Evolutionary conservation across 371 early-diverging fungal species (phyloP).

Genomic region (Mortierella sp.): DNA sequence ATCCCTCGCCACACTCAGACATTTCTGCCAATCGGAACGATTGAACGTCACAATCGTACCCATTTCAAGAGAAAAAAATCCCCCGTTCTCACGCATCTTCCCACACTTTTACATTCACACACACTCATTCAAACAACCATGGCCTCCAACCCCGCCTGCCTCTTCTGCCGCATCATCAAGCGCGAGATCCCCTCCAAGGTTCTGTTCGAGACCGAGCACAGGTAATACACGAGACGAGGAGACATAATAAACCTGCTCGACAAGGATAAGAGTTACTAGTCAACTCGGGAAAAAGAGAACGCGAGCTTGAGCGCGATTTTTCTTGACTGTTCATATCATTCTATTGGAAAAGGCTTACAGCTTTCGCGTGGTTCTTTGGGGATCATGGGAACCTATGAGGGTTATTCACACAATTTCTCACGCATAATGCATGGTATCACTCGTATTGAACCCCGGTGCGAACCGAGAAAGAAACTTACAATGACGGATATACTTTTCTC

Average conservation of each 20-base stretch:
- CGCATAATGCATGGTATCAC: background rate
- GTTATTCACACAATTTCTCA: background rate
- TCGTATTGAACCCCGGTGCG: background rate
- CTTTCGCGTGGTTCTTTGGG: background rate
- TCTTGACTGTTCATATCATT: no score
- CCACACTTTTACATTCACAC: background rate
- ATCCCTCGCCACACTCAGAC: background rate
- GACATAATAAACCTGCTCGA: background rate
- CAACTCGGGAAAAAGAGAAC: background rate
- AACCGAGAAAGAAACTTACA: background rate
- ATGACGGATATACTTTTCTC: background rate
- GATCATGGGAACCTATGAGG: background rate
- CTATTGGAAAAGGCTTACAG: no score
- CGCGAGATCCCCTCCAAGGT: constrained; percentile 89
- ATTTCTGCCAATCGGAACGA: background rate
- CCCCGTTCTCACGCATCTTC: background rate
- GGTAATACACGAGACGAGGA: constrained; percentile 54
- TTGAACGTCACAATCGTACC: constrained; percentile 1
- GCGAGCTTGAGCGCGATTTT: no score
- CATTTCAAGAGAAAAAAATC: background rate
- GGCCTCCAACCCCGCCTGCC: constrained; percentile 69
- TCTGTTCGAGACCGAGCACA: constrained; percentile 85
- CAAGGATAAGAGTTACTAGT: background rate
- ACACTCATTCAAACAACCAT: constrained; percentile 18
- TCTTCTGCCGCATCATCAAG: constrained; percentile 93